Conservation (phyloP, 1,284 basidiomycete species). For the Ceratobasidium sp. region DNA sequence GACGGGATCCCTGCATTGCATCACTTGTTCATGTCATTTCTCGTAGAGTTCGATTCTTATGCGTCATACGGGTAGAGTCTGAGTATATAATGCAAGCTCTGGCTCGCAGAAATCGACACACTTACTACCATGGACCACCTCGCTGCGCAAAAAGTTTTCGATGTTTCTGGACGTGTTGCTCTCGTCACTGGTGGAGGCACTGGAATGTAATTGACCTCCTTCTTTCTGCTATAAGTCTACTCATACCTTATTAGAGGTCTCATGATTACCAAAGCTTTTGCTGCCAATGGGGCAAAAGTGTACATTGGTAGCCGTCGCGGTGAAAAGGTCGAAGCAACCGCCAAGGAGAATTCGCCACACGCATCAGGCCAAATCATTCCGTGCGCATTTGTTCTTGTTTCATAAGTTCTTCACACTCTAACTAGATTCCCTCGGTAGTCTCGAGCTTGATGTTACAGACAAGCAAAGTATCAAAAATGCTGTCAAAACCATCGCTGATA, state of each 20-base stretch:
- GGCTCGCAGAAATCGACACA: neutral
- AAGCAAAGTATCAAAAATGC: constrained; percentile 68
- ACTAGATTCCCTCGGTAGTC: no score
- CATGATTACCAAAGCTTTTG: constrained; percentile 76
- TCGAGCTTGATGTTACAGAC: constrained; percentile 72
- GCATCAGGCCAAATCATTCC: constrained; percentile 58
- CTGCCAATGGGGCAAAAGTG: constrained; percentile 82
- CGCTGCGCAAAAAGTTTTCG: constrained; percentile 22
- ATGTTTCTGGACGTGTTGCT: constrained; percentile 35
- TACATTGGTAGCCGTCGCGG: constrained; percentile 76
- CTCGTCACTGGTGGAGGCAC: constrained; percentile 42
- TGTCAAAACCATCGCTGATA: constrained; percentile 59
- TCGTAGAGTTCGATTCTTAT: neutral
- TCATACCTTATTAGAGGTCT: constrained; percentile 53
- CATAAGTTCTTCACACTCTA: neutral
- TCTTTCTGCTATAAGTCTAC: neutral
- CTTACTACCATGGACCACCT: constrained; percentile 11
- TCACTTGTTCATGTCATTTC: no score
- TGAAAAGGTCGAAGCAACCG: constrained; percentile 65
- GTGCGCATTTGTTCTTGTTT: constrained; percentile 54
- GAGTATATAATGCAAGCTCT: neutral
- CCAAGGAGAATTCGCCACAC: constrained; percentile 45
- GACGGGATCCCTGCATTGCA: no score
- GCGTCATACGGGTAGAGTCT: neutral
- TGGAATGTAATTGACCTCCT: constrained; percentile 33